A percentile compares a stretch with the other conserved stretches of the same genome.
Evolutionary conservation across 768 basidiomycete genomes (phyloP).

Genomic region (Imleria badia): DNA sequence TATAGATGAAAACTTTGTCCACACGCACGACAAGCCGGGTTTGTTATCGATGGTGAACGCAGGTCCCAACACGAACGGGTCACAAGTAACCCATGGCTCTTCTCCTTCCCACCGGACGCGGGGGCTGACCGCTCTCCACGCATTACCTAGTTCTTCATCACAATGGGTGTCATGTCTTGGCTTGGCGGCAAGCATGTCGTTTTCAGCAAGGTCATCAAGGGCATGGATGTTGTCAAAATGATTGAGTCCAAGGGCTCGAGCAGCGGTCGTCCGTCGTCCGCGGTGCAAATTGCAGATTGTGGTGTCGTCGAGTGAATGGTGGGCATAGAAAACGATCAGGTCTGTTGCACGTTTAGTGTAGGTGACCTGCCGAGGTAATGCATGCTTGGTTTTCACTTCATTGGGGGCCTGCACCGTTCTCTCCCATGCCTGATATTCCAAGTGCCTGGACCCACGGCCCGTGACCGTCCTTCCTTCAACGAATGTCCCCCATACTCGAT

Average conservation of each 20-base stretch:
- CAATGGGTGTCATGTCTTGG: conserved; percentile 70
- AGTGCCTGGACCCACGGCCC: too few species aligned
- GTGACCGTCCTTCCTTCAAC: too few species aligned
- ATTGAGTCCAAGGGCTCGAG: conserved; percentile 37
- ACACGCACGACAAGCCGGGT: conserved; percentile 61
- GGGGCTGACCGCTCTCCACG: neutral
- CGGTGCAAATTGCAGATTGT: conserved; percentile 52
- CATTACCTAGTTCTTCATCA: conserved; percentile 65
- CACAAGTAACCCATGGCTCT: conserved; percentile 47
- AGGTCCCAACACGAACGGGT: conserved; percentile 78
- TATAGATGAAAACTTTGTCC: conserved; percentile 69
- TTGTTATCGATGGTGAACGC: conserved; percentile 88
- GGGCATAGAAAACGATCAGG: neutral
- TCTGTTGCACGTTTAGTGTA: neutral
- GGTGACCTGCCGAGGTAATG: neutral
- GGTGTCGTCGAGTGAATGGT: conserved; percentile 45
- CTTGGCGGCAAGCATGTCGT: conserved; percentile 45
- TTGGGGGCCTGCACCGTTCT: too few species aligned
- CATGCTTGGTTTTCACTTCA: too few species aligned
- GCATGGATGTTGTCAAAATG: conserved; percentile 41
- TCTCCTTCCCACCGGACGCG: neutral
- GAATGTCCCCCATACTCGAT: too few species aligned
- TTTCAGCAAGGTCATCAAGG: conserved; percentile 48
- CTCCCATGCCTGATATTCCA: too few species aligned
- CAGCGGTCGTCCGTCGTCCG: conserved; percentile 28